Evolutionary conservation across 2,329 filamentous ascomycete genomes (phyloP).

Genomic region (Phaeosphaeriaceae sp.): DNA sequence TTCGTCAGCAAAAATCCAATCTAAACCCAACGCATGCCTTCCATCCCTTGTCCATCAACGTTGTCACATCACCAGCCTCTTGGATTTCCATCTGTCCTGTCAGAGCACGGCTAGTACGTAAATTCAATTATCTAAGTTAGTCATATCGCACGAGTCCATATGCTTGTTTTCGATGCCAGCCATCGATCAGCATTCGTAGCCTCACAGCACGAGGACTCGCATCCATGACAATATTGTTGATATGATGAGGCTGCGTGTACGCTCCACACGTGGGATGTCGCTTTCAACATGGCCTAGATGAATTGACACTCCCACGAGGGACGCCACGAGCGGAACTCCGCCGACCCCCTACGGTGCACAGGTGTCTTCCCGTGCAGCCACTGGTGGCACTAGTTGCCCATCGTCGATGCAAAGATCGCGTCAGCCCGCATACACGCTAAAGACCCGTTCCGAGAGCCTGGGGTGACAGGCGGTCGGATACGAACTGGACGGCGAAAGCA

Average conservation of each 20-base stretch:
- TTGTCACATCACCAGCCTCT: background rate
- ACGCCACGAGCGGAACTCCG: background rate
- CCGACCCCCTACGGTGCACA: background rate
- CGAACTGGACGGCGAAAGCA: constrained; percentile 2
- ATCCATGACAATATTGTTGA: background rate
- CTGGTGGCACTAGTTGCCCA: background rate
- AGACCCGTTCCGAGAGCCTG: constrained; percentile 17
- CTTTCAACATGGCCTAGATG: background rate
- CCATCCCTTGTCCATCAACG: background rate
- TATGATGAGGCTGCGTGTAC: background rate
- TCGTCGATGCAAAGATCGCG: constrained; percentile 1
- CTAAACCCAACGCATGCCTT: background rate
- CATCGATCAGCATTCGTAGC: constrained; percentile 4
- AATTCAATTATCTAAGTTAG: background rate
- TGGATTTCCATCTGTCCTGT: background rate
- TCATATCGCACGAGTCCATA: constrained; percentile 7
- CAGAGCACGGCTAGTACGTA: constrained; percentile 8
- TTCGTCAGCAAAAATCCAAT: background rate
- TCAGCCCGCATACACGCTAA: constrained; percentile 14
- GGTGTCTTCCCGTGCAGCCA: background rate
- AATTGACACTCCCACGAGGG: background rate
- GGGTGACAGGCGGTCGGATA: constrained; percentile 24
- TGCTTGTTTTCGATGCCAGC: constrained; percentile 5
- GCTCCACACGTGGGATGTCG: constrained; percentile 2
- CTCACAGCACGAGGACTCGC: constrained; percentile 1